Evolutionary conservation across 2,329 filamentous ascomycete genomes (phyloP), one percentile per base, ranked within the genome.

Genomic region (Colletotrichum lini): DNA sequence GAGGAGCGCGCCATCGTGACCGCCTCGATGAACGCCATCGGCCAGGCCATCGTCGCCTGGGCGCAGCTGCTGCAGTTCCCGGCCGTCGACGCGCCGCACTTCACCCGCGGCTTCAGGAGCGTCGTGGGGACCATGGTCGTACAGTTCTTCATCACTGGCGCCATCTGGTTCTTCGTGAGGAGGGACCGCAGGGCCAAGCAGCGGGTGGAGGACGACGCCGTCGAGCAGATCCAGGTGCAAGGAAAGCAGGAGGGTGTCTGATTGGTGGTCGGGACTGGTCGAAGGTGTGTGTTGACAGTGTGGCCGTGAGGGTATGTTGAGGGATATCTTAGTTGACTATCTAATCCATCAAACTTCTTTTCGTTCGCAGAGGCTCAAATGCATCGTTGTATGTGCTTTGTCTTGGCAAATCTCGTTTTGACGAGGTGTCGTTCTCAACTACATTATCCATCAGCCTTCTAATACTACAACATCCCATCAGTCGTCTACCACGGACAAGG

Each of bases 21-120:
- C 18, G 82, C 81, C 0, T 83, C 81, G 40, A 84, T 84, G 82
- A 84, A 84, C 58, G 80, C 82, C 7, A 82, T 84, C 58, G 82
- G 82, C 1, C 82, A 84, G 70, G 82, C 78, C 2, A 82, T 84
- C 44, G 80, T 78, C 15, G 82, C 82, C 0, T 81, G 82, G 57
- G 80, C 78, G 2, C 82, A 84, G 64, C 74, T 84, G 16, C 76
- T 82, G 6, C 80, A 82, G 61, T 84, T 79, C 54, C 80, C 82
- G 0, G 81, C 82, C 0, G 77, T 76, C 8, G 74, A 77, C 18
- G 81, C 80, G 12, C 81, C 81, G 10, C 75, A 76, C 26, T 84
- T 83, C 62, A 72, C 72, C 18, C 75, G 70, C 9, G 78, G 77
- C 2, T 79, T 79, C 45, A 74, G 73, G 23, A 78, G 77, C 35